phyloP scores from a whole-genome alignment of 345 rosid genomes.

The Camelina sativa region DNA sequence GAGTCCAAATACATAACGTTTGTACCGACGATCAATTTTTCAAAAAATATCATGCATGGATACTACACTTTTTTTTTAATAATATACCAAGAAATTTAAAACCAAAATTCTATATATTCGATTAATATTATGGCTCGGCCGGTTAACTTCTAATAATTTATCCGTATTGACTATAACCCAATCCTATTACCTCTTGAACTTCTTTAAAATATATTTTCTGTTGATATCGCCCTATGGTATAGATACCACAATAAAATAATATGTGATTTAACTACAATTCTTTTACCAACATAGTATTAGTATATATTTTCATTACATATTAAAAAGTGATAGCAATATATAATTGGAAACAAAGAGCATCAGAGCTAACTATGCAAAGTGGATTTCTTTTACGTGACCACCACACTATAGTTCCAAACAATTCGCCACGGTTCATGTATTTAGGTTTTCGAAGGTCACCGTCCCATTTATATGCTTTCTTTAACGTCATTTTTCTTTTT shows the following conservation, averaged over 20 bases:
- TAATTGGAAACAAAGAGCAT: slow-evolving; percentile 8
- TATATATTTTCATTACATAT: slow-evolving; percentile 17
- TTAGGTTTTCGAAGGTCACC: slow-evolving; percentile 35
- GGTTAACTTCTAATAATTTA: too few species aligned
- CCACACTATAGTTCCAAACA: slow-evolving; percentile 34
- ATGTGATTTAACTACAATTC: not conserved
- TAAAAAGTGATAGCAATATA: slow-evolving; percentile 8
- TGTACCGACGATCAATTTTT: not conserved
- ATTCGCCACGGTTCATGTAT: slow-evolving; percentile 37
- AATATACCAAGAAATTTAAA: too few species aligned
- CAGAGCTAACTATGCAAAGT: slow-evolving; percentile 23
- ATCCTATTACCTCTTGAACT: too few species aligned
- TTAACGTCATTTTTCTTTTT: slow-evolving; percentile 7
- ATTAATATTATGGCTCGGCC: too few species aligned
- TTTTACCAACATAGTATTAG: not conserved
- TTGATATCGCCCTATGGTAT: too few species aligned
- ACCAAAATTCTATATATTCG: too few species aligned
- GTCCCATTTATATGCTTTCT: slow-evolving; percentile 38
- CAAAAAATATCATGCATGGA: not conserved
- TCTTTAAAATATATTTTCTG: too few species aligned
- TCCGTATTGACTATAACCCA: too few species aligned
- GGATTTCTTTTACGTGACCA: slow-evolving; percentile 10
- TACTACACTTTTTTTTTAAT: not conserved
- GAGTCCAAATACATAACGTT: not conserved
- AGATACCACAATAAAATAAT: not conserved